Evolutionary conservation across 306 rosid genomes (phyloP).

Genomic region (Dryas drummondii): DNA sequence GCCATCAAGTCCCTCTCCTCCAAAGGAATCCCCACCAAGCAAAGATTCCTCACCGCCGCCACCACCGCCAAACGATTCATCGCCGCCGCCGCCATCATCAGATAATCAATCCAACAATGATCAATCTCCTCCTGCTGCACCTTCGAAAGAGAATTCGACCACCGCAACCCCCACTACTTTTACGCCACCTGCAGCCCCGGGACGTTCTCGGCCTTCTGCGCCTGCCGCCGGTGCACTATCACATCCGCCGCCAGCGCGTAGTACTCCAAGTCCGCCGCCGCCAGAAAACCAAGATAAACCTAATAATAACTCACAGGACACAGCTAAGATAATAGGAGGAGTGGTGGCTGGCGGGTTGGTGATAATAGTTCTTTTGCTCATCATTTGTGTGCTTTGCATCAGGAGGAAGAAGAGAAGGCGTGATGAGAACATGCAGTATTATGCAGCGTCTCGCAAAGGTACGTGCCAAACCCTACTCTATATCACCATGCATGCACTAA

Average conservation of each 20-base stretch:
- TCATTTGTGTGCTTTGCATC: conserved; percentile 36
- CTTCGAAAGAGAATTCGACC: too few relatives aligned
- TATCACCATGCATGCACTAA: too few relatives aligned
- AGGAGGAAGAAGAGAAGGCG: conserved; percentile 53
- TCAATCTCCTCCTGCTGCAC: too few relatives aligned
- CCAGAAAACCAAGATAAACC: not conserved
- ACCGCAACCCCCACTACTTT: too few relatives aligned
- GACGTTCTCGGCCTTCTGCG: too few relatives aligned
- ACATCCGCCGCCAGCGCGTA: not conserved
- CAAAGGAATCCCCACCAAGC: conserved; percentile 2
- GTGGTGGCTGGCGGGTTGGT: conserved; percentile 39
- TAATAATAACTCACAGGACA: not conserved
- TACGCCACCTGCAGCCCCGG: too few relatives aligned
- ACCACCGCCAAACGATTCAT: not conserved
- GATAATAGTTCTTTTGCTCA: conserved; percentile 34
- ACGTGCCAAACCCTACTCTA: conserved; percentile 35
- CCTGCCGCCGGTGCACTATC: not conserved
- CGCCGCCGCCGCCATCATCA: not conserved
- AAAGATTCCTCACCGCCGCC: not conserved
- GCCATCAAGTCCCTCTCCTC: conserved; percentile 9
- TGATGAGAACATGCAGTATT: conserved; percentile 36
- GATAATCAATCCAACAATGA: too few relatives aligned
- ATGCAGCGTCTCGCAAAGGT: conserved; percentile 49
- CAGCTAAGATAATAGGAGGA: conserved; percentile 20
- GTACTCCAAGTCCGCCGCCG: too few relatives aligned